Base-by-base conservation (phyloP, 1,139 yeast genomes). In the Pichia sp. region DNA sequence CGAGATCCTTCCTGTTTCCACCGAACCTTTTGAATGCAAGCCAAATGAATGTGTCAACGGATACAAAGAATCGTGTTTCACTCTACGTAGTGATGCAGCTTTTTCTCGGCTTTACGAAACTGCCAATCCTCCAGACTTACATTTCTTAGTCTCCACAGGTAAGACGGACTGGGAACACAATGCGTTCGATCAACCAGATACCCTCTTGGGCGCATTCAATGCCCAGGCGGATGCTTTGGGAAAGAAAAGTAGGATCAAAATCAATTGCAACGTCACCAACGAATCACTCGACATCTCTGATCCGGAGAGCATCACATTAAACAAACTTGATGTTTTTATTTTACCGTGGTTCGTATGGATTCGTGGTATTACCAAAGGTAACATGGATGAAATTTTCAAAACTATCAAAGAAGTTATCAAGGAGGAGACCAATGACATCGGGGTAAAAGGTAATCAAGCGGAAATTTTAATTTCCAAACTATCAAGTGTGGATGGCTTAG, bases 281-380 rank as follows among this genome's bases (percentile, higher is more conserved):
- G 55, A 55, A 34, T 16, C 53, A 3, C 23, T 52, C 4, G 19
- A 51, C 39, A 48, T 52, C 8, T 23, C 23, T 25, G 53, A 57
- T 41, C 22, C 50, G 6, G 52, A 50, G 0, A 59, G 59, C 41
- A 31, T 52, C 22, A 43, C 53, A 13, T 57, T 58, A 7, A 66
- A 65, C 39, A 70, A 72, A 48, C 83, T 82, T 28, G 87, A 83
- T 63, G 67, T 89, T 2, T 68, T 89, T 47, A 66, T 90, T 7
- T 68, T 90, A 58, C 98, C 98, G 0, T 84, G 80, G 65, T 90
- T 89, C 62, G 74, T 87, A n/a, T 80, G 87, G 84, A 69, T 89
- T 5, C 74, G 72, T 45, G 78, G 79, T 34, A 70, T 87, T 7
- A 70, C 75, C 1, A 62, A 74, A 1, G 69, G 65, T 0, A 71